Evolutionary conservation across 169 alveolate species (phyloP), one percentile per base, ranked within the genome.

Genomic region (Plasmodium knowlesi): DNA sequence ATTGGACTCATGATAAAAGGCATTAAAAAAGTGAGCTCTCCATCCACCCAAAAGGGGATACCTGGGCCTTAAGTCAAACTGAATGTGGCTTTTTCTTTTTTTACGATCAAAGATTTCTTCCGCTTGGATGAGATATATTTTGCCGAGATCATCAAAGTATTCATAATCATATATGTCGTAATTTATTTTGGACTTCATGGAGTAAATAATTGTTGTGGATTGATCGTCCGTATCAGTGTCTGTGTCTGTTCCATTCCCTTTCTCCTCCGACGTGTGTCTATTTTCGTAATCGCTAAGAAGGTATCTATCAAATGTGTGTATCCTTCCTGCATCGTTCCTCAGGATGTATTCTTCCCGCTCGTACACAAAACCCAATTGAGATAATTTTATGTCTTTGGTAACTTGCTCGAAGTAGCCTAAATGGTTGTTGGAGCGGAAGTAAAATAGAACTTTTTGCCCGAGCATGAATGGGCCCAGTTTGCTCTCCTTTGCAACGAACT

Each of bases 31-130:
- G 32, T 88, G 88, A 28, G 93, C 39, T 81, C 84, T 93, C 97
- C 97, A 95, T 3, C 95, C 95, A 1, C 97, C 96, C 22, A 95
- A 71, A 67, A 95, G 80, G 61, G 97, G 97, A 32, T 82, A 95
- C 70, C 97, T 95, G 32, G 97, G 97, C 32, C 84, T 39, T n/a
- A 95, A 5, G 71, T 88, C 86, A 74, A 88, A 88, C 43, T 57
- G 67, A 53, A 88, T 22, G 61, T 54, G 67, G 46, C 46, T 54
- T 14, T 74, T 78, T 78, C 57, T 72, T 46, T 78, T 78, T 57
- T 88, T 25, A 22, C 37, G n/a, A 88, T 88, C 88, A 78, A 78
- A 88, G 4, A 88, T 39, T 78, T 88, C 94, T 39, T 61, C 82
- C 16, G 78, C 94, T 88, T 43, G 39, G 19, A 88, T 88, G 72